These are phyloP conservation scores for Cystofilobasidium ferigula DNA, from an alignment of 768 basidiomycete genomes.

Conservation along the genomic window DNA sequence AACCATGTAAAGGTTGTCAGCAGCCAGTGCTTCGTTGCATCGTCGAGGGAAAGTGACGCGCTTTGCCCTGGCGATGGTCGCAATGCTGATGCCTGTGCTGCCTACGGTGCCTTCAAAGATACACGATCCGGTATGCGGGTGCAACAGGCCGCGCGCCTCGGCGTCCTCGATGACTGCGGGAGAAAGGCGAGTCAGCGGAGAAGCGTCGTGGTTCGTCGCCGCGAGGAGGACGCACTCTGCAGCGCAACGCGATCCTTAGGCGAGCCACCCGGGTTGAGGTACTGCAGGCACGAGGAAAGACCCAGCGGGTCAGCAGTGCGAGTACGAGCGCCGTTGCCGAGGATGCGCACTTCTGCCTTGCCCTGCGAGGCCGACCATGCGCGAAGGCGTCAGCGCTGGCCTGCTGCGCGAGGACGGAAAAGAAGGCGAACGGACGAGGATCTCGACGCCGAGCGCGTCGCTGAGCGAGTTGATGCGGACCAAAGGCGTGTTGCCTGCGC, in stretches of 20 bases:
- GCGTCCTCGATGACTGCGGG: conserved; percentile 82
- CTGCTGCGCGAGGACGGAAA: background rate
- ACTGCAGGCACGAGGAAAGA: conserved; percentile 44
- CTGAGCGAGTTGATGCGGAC: conserved; percentile 84
- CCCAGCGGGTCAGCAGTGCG: background rate
- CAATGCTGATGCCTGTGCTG: conserved; percentile 90
- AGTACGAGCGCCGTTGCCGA: conserved; percentile 25
- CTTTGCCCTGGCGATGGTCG: conserved; percentile 82
- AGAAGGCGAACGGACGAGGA: conserved; percentile 46
- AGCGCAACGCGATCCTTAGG: conserved; percentile 97
- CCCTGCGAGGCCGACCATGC: conserved; percentile 43
- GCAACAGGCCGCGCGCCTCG: conserved; percentile 65
- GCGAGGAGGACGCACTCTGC: conserved; percentile 50
- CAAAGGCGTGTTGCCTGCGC: conserved; percentile 74
- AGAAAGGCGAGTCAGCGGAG: background rate
- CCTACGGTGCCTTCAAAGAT: conserved; percentile 96
- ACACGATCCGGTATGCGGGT: conserved; percentile 75
- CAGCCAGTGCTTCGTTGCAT: background rate
- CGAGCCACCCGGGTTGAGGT: conserved; percentile 91
- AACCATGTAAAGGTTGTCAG: background rate
- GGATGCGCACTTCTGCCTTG: conserved; percentile 95
- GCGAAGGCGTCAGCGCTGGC: background rate
- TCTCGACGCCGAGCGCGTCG: conserved; percentile 80
- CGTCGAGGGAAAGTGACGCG: conserved; percentile 36
- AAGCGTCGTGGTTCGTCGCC: background rate